Evolutionary conservation across 2,329 filamentous ascomycete genomes (phyloP), one percentile per base, ranked within the genome.

Genomic region (Aquanectria penicillioides): DNA sequence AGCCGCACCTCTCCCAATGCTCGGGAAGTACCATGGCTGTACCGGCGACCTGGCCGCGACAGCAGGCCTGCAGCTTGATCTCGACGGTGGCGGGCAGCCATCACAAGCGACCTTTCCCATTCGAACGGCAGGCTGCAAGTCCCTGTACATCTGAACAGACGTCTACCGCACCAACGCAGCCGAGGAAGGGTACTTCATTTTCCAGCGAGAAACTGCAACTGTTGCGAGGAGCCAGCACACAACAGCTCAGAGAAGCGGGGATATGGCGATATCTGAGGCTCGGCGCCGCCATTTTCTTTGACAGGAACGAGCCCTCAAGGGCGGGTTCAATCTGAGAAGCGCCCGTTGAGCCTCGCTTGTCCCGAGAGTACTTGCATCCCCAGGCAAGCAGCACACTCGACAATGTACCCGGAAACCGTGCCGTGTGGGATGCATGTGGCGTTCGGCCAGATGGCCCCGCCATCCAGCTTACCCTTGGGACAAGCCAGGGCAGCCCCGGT

Each of bases 391-490:
- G n/a, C 43, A 18, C 17, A n/a, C 36, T 38, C 47, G 10, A 47
- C n/a, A 17, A 34, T 54, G 46, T 44, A 64, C 49, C 62, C 47
- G 54, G 59, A 66, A 69, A 62, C 57, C 54, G 33, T 63, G 58
- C 53, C 59, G 59, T 51, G 67, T 61, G 64, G 59, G 62, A 66
- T 57, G 59, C 50, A 67, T 66, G 64, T 62, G 64, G 61, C 62
- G 63, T 63, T 65, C 55, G 58, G 65, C 48, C 62, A 70, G 51
- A 65, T 66, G 63, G 53, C 52, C 62, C 66, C 66, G 57, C 62
- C 48, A 36, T 54, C 59, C 61, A 64, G 48, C 57, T 44, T 59
- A 64, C 60, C 54, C 65, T n/a, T 60, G 29, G 58, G 40, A 56
- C 17, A 50, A 53, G 55, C 56, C 63, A 68, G 66, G 68, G 46